Percentiles rank a stretch among this genome's conserved stretches.
These are phyloP conservation scores for Barnettozyma populi DNA, from an alignment of 805 yeast genomes.

Conservation along the genomic window DNA sequence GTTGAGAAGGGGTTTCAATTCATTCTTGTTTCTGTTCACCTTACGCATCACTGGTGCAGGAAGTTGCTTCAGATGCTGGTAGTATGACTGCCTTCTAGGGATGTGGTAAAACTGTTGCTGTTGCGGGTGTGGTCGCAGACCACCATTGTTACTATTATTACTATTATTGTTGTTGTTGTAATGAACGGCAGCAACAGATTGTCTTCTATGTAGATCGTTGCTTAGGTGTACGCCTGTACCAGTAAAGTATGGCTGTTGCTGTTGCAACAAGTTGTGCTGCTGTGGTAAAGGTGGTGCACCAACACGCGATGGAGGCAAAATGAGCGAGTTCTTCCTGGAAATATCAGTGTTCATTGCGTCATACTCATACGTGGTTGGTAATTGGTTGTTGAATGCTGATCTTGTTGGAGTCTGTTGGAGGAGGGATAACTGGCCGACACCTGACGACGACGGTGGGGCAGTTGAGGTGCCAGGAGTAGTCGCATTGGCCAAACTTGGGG, in stretches of 20 bases:
- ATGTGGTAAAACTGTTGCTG: conserved; percentile 10
- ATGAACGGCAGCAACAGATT: conserved; percentile 31
- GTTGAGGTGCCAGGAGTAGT: conserved; percentile 5
- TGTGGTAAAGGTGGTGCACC: conserved; percentile 33
- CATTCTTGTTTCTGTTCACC: conserved; percentile 36
- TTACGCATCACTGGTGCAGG: conserved; percentile 46
- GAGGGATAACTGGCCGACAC: neutral
- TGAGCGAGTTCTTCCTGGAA: conserved; percentile 22
- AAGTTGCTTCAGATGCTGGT: conserved; percentile 29
- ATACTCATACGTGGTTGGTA: conserved; percentile 47
- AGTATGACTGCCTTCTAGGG: conserved; percentile 22
- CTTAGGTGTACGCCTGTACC: conserved; percentile 21
- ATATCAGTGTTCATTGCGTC: conserved; percentile 21
- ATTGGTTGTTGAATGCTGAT: conserved; percentile 27
- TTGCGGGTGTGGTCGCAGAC: conserved; percentile 12
- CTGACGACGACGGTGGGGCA: conserved; percentile 5
- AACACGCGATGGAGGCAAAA: conserved; percentile 40
- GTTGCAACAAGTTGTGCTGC: neutral
- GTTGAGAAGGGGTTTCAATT: conserved; percentile 56
- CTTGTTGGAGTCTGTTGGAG: conserved; percentile 20
- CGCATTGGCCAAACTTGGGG: conserved; percentile 11
- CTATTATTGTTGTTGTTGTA: conserved; percentile 10
- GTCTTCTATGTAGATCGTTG: conserved; percentile 31
- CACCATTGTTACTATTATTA: conserved; percentile 3
- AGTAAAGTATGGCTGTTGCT: conserved; percentile 25